These are phyloP conservation scores for Ilyonectria mors-panacis DNA, from an alignment of 2,329 filamentous ascomycete genomes.

Conservation along the genomic window DNA sequence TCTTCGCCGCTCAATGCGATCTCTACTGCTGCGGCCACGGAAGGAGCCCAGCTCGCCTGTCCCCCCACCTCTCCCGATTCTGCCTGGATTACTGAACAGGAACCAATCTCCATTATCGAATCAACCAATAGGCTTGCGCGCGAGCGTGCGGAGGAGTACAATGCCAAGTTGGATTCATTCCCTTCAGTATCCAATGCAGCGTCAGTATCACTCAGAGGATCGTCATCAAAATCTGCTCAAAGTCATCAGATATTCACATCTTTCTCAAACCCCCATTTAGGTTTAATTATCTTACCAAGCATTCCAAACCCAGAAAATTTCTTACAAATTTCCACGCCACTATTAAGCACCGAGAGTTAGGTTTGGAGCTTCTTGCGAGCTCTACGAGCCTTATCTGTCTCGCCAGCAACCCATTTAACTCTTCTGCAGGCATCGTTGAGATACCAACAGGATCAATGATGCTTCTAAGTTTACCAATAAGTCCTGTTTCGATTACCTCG, in stretches of 20 bases:
- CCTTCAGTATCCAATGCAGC: neutral
- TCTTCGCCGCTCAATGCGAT: too few relatives aligned
- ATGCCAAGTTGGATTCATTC: slow-evolving; percentile 13
- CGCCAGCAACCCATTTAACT: slow-evolving; percentile 41
- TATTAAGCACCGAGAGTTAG: slow-evolving; percentile 15
- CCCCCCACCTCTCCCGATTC: too few relatives aligned
- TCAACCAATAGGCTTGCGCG: slow-evolving; percentile 17
- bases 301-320: neutral
- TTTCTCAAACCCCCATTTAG: neutral
- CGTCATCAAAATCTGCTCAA: neutral
- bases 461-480: too few relatives aligned
- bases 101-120: too few relatives aligned
- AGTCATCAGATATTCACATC: neutral
- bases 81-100: too few relatives aligned
- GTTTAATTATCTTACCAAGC: neutral
- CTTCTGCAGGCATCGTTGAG: slow-evolving; percentile 33
- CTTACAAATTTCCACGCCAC: slow-evolving; percentile 11
- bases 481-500: too few relatives aligned
- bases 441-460: slow-evolving; percentile 39
- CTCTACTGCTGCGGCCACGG: too few relatives aligned
- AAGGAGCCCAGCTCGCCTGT: too few relatives aligned
- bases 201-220: neutral
- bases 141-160: slow-evolving; percentile 22
- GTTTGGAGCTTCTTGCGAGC: slow-evolving; percentile 11
- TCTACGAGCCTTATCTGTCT: slow-evolving; percentile 30